A percentile compares a stretch with the other conserved stretches of the same genome.
Conservation (phyloP, 495 filamentous ascomycete genomes). For the Talaromyces nanjingensis region DNA sequence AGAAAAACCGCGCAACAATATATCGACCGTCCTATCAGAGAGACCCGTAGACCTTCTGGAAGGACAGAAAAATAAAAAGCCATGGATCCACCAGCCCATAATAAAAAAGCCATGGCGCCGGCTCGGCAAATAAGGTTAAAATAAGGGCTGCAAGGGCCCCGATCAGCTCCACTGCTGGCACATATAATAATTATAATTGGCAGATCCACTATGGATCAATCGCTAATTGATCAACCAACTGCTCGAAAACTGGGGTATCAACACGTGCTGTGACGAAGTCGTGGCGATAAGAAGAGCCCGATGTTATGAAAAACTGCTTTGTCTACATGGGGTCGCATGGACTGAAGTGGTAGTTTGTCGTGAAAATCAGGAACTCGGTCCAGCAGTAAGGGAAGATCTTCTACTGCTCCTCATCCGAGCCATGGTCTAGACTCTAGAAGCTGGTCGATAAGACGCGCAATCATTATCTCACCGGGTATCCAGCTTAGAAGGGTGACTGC, state of each 20-base stretch:
- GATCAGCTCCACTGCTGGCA: not conserved
- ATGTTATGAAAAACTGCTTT: not conserved
- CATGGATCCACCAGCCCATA: not conserved
- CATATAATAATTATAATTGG: not conserved
- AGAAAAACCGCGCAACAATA: not conserved
- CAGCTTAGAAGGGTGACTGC: not conserved
- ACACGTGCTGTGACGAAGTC: not conserved
- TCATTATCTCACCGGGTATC: not conserved
- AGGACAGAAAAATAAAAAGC: not conserved
- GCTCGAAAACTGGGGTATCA: constrained; percentile 2
- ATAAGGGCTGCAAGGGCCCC: not conserved
- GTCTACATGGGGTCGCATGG: not conserved
- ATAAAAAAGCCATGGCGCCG: not conserved
- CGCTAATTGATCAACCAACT: not conserved
- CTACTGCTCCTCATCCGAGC: not conserved
- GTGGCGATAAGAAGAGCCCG: not conserved
- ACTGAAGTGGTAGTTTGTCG: not conserved
- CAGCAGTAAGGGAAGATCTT: not conserved
- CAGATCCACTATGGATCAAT: not conserved
- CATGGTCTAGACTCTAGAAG: not conserved
- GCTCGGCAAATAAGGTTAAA: not conserved
- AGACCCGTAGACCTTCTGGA: not conserved
- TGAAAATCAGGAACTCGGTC: not conserved
- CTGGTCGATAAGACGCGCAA: not conserved
- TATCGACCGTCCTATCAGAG: not conserved